phyloP scores from a whole-genome alignment of 495 filamentous ascomycete species.

The Xylaria intraflava region DNA sequence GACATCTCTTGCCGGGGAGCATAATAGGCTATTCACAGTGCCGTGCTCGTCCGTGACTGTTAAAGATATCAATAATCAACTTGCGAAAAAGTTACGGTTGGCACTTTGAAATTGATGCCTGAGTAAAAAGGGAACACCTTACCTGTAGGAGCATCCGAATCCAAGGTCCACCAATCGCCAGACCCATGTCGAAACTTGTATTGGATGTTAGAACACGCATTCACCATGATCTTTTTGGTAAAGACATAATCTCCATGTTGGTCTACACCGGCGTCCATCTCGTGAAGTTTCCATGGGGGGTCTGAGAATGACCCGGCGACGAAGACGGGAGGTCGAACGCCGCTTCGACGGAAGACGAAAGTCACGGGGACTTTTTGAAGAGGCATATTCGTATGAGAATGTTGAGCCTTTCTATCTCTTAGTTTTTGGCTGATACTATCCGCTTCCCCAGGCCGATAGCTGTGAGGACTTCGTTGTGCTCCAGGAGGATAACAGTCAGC shows the following conservation, averaged over 20 bases:
- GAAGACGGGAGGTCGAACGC: slow-evolving; percentile 54
- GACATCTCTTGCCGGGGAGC: slow-evolving; percentile 24
- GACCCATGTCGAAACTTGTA: slow-evolving; percentile 64
- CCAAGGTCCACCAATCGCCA: slow-evolving; percentile 59
- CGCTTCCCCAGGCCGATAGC: too few species aligned
- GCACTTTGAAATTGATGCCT: background rate
- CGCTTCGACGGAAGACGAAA: slow-evolving; percentile 53
- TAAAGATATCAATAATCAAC: background rate
- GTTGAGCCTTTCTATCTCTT: too few species aligned
- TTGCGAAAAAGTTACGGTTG: background rate
- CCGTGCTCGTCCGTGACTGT: slow-evolving; percentile 49
- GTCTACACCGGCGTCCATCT: slow-evolving; percentile 47
- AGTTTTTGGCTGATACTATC: too few species aligned
- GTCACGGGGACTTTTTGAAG: slow-evolving; percentile 35
- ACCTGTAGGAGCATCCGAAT: slow-evolving; percentile 50
- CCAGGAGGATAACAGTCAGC: too few species aligned
- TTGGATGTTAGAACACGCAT: slow-evolving; percentile 47
- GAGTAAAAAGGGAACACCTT: slow-evolving; percentile 14
- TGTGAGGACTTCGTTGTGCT: too few species aligned
- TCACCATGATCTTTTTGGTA: slow-evolving; percentile 39
- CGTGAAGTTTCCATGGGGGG: slow-evolving; percentile 55
- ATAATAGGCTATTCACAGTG: slow-evolving; percentile 53
- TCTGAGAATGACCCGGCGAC: slow-evolving; percentile 59
- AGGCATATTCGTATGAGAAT: slow-evolving; percentile 28
- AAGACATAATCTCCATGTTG: slow-evolving; percentile 39